These are phyloP conservation scores for Colletotrichum spaethianum DNA, from an alignment of 2,329 filamentous ascomycete genomes.

Conservation along the genomic window DNA sequence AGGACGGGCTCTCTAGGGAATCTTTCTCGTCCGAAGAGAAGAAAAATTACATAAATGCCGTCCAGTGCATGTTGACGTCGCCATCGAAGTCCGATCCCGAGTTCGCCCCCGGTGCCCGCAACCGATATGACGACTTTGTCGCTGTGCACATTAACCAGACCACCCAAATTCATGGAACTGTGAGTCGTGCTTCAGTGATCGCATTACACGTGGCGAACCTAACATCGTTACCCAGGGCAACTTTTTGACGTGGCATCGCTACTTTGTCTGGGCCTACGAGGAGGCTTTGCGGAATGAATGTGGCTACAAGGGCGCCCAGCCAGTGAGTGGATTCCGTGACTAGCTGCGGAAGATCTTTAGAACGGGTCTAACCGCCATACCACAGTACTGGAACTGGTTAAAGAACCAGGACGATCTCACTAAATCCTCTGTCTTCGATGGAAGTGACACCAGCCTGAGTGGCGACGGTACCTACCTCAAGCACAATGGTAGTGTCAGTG, in stretches of 20 bases:
- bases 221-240: constrained; percentile 22
- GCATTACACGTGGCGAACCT: not conserved
- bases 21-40: constrained; percentile 34
- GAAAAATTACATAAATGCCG: constrained; percentile 41
- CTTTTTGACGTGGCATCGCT: constrained; percentile 43
- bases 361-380: constrained; percentile 18
- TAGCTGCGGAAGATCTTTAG: constrained; percentile 1
- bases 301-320: constrained; percentile 39
- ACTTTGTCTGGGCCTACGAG: constrained; percentile 41
- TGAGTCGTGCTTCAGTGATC: not conserved
- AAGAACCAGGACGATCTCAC: constrained; percentile 48
- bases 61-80: constrained; percentile 38
- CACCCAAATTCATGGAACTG: constrained; percentile 32
- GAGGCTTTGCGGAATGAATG: constrained; percentile 42
- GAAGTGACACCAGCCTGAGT: constrained; percentile 55
- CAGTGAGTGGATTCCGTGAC: constrained; percentile 15
- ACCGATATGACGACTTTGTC: constrained; percentile 43
- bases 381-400: constrained; percentile 56
- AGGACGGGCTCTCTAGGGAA: not conserved
- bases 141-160: constrained; percentile 42
- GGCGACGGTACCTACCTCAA: constrained; percentile 54
- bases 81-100: constrained; percentile 29
- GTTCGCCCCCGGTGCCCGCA: constrained; percentile 37
- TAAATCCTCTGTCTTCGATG: constrained; percentile 56
- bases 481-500: constrained; percentile 43